These are phyloP conservation scores for Pythium myriotylum DNA, from an alignment of 352 stramenopile genomes.

Conservation along the genomic window DNA sequence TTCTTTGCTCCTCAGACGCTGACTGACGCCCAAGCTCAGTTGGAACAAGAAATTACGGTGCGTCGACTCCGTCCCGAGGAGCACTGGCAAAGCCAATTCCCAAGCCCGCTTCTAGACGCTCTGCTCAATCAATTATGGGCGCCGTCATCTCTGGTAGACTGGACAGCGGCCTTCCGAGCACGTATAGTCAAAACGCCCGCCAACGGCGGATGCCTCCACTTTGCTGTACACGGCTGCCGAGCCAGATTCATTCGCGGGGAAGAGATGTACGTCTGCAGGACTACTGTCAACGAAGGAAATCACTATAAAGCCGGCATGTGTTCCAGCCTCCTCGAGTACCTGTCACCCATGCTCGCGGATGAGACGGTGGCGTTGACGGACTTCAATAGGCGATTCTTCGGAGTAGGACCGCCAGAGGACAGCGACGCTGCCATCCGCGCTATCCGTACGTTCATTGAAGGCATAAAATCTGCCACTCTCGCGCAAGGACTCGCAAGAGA, in stretches of 20 bases:
- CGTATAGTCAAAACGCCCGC: too few species aligned
- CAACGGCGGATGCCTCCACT: too few species aligned
- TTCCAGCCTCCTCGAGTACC: background rate
- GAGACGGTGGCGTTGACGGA: background rate
- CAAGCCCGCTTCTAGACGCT: background rate
- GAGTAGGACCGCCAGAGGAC: background rate
- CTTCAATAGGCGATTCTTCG: background rate
- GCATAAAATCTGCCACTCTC: too few species aligned
- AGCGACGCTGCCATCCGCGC: background rate
- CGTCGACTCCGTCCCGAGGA: background rate
- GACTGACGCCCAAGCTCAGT: background rate
- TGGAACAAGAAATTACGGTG: background rate
- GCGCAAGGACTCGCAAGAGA: too few species aligned
- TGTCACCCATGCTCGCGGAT: background rate
- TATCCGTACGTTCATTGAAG: background rate
- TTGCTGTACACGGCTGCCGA: too few species aligned
- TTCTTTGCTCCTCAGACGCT: background rate
- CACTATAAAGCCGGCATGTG: background rate
- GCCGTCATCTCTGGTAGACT: background rate
- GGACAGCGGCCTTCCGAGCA: too few species aligned
- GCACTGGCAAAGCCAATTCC: background rate
- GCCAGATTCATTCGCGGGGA: too few species aligned
- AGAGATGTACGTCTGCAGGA: too few species aligned
- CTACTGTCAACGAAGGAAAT: background rate
- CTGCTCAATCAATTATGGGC: background rate